Conservation (phyloP, 805 yeast genomes). For the Cyberlindnera suaveolens region DNA sequence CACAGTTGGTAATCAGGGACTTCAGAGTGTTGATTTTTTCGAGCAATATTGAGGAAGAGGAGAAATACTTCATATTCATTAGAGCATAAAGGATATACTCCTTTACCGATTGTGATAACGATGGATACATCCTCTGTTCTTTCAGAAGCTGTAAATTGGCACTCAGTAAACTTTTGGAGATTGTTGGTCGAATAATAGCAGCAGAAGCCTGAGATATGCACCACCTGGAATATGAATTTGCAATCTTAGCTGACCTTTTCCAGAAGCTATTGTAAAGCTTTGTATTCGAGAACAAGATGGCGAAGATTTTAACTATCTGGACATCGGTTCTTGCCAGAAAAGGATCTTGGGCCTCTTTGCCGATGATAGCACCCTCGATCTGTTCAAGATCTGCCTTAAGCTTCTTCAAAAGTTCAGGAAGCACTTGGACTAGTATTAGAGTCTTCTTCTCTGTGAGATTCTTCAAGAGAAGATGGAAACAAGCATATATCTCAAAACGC, state of each 20-base stretch:
- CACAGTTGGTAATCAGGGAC: conserved; percentile 10
- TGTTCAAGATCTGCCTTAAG: conserved; percentile 8
- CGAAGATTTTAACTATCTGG: conserved; percentile 18
- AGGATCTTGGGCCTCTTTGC: conserved; percentile 9
- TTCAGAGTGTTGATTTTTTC: conserved; percentile 20
- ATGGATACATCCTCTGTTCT: conserved; percentile 14
- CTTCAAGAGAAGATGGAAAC: conserved; percentile 16
- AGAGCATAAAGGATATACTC: conserved; percentile 17
- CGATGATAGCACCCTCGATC: conserved; percentile 7
- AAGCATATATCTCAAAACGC: conserved; percentile 23
- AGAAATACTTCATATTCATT: conserved; percentile 18
- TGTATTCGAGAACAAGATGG: conserved; percentile 11
- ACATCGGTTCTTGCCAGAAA: conserved; percentile 19
- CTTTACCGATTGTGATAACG: conserved; percentile 8
- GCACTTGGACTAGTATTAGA: background rate
- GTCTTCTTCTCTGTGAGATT: conserved; percentile 15
- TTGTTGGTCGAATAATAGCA: conserved; percentile 7
- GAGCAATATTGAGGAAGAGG: conserved; percentile 15
- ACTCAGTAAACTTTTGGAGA: conserved; percentile 19
- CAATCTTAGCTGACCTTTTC: conserved; percentile 2
- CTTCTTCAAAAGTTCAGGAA: conserved; percentile 6
- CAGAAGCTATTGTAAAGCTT: conserved; percentile 6
- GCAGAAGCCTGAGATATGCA: conserved; percentile 10
- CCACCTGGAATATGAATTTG: conserved; percentile 12
- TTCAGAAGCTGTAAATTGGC: conserved; percentile 22